Percentiles rank a stretch among this genome's conserved stretches.
phyloP scores from a whole-genome alignment of 129 eudicot genomes.

The Apium graveolens region DNA sequence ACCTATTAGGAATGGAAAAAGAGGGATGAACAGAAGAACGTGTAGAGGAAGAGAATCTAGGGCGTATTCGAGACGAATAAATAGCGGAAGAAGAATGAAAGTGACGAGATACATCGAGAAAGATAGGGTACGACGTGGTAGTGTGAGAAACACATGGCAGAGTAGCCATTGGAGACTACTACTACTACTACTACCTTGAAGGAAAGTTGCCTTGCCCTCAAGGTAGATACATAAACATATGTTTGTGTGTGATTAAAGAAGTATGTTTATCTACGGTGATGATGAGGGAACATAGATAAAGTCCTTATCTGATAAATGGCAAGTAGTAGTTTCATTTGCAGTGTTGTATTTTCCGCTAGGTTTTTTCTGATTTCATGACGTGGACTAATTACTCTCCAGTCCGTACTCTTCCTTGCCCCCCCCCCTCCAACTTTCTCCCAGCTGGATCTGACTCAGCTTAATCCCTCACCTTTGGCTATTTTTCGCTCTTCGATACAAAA shows the following conservation, averaged over 20 bases:
- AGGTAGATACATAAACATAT: not conserved
- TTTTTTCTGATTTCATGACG: not conserved
- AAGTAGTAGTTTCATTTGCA: not conserved
- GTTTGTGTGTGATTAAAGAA: not conserved
- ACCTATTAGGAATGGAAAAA: conserved; percentile 36
- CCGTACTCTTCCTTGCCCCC: not conserved
- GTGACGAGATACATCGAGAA: conserved; percentile 12
- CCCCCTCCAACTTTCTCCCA: too few relatives aligned
- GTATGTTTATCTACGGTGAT: not conserved
- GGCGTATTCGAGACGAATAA: conserved; percentile 19
- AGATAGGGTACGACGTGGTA: conserved; percentile 10
- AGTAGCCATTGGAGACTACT: conserved; percentile 32
- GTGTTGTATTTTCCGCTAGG: not conserved
- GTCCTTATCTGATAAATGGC: not conserved
- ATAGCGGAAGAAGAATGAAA: conserved; percentile 10
- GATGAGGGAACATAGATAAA: not conserved
- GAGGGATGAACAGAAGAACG: conserved; percentile 17
- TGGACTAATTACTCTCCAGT: conserved; percentile 1
- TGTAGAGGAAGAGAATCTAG: conserved; percentile 29
- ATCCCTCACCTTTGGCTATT: too few relatives aligned
- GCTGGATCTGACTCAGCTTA: too few relatives aligned
- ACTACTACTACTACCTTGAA: not conserved
- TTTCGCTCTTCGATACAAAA: too few relatives aligned
- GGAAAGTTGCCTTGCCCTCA: not conserved
- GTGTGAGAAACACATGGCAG: conserved; percentile 27